A percentile compares a stretch with the other conserved stretches of the same genome.
Conservation (phyloP, 2,329 filamentous ascomycete genomes). For the Pseudopithomyces maydicus region DNA sequence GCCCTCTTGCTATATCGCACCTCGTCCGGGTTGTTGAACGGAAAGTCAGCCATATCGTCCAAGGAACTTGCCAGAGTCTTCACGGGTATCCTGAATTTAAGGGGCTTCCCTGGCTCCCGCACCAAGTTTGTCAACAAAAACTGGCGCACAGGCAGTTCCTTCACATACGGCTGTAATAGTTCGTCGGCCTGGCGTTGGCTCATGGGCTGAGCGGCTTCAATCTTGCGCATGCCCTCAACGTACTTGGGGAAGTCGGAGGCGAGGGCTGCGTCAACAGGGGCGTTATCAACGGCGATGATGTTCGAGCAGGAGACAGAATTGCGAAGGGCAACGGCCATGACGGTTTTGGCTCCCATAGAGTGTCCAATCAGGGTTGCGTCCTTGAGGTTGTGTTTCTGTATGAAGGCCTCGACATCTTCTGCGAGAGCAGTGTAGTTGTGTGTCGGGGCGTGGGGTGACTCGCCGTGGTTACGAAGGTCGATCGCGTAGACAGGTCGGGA, state of each 20-base stretch:
- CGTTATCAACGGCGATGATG: conserved; percentile 88
- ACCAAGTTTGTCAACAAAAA: conserved; percentile 89
- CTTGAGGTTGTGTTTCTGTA: conserved; percentile 70
- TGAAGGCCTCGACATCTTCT: conserved; percentile 79
- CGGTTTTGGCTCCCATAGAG: conserved; percentile 95
- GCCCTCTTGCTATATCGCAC: conserved; percentile 75
- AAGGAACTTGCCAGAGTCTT: conserved; percentile 70
- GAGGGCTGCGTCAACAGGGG: conserved; percentile 80
- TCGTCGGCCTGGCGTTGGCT: conserved; percentile 79
- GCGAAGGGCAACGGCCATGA: conserved; percentile 82
- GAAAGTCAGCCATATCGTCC: conserved; percentile 83
- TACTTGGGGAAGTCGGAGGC: conserved; percentile 78
- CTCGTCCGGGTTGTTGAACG: conserved; percentile 74
- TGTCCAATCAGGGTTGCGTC: conserved; percentile 84
- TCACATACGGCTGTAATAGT: conserved; percentile 76
- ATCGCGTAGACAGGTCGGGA: conserved; percentile 81
- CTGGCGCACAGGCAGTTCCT: conserved; percentile 78
- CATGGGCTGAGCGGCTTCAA: conserved; percentile 71
- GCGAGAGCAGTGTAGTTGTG: conserved; percentile 88
- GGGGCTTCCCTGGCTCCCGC: conserved; percentile 58
- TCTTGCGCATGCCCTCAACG: conserved; percentile 79
- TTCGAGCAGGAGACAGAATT: conserved; percentile 70
- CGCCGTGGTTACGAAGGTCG: conserved; percentile 91
- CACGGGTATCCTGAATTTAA: conserved; percentile 82
- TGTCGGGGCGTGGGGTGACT: conserved; percentile 74